Base-by-base conservation (phyloP, 2,329 filamentous ascomycete species). In the Phyllosticta citrichinensis region DNA sequence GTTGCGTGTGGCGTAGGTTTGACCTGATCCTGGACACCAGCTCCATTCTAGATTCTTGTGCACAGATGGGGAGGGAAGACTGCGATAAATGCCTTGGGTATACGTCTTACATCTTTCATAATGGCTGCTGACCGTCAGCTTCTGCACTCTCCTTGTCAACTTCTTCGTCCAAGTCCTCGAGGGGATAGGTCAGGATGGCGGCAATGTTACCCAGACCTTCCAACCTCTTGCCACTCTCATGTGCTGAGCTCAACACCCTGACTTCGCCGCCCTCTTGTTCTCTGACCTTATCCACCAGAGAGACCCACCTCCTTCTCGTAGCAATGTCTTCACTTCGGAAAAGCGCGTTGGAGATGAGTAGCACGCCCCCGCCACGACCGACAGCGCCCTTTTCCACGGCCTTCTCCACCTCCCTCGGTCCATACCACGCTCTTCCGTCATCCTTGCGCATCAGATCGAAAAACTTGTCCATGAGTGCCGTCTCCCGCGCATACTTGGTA, bases 361-460 rank as follows among this genome's bases (percentile, higher is more conserved):
- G 75, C 2, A 91, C 84, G 12, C 91, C 92, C 0, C 92, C 92
- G 9, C 92, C 91, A 14, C 87, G 82, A 0, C 92, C 92, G 0
- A 97, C 91, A 0, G 92, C 94, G 1, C 93, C 93, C 67, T 94
- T 89, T 11, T 86, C 85, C 3, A 97, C 87, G 0, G 93, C 93
- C 63, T 83, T 84, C 69, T 90, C 86, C 2, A 96, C 91, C 58
- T 96, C 90, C 14, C 80, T 82, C 0, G 87, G 84, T 0, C 94
- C 94, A 74, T 99, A 99, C 82, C 92, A 96, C 2, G 92, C 93
- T 61, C 88, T 84, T 2, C 89, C 89, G 65, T 97, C 92, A 64
- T 97, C 92, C 63, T 84, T 84, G 57, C 92, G 86, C 62, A 99
- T 78, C 63, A 89, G 79, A 0, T 86, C 82, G 67, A 88, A 85